phyloP scores from a whole-genome alignment of 305 asterid genomes.

The Coffea humblotiana region DNA sequence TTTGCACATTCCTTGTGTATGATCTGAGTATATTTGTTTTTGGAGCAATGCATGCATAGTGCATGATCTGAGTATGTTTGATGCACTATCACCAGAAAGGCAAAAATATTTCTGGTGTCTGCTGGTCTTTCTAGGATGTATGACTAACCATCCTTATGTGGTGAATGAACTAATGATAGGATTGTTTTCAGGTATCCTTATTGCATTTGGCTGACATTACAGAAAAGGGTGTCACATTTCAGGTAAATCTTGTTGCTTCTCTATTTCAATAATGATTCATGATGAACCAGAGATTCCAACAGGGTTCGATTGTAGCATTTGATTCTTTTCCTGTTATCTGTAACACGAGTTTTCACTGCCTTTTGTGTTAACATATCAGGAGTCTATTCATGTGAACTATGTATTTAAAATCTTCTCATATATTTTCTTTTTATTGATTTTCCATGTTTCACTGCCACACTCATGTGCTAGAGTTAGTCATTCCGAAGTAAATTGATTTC shows the following conservation, averaged over 20 bases:
- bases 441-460: neutral
- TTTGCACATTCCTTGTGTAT: neutral
- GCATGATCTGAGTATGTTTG: neutral
- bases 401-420: neutral
- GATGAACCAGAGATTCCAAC: neutral
- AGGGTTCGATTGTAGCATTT: neutral
- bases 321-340: neutral
- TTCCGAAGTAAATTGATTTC: neutral
- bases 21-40: neutral
- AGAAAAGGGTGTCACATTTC: constrained; percentile 91
- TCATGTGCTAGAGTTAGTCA: neutral
- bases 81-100: no score
- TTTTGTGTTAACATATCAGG: neutral
- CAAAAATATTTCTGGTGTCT: no score
- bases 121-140: no score
- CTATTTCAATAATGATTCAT: neutral
- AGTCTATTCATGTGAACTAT: neutral
- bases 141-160: no score
- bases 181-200: constrained; percentile 72
- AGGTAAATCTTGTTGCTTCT: constrained; percentile 47
- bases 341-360: neutral
- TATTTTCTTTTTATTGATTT: neutral
- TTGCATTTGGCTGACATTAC: constrained; percentile 98
- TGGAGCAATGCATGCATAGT: neutral
- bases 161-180: neutral